Evolutionary conservation across 176 grass and related monocot genomes (phyloP), one percentile per base, ranked within the genome.

Genomic region (Triticum turgidum): DNA sequence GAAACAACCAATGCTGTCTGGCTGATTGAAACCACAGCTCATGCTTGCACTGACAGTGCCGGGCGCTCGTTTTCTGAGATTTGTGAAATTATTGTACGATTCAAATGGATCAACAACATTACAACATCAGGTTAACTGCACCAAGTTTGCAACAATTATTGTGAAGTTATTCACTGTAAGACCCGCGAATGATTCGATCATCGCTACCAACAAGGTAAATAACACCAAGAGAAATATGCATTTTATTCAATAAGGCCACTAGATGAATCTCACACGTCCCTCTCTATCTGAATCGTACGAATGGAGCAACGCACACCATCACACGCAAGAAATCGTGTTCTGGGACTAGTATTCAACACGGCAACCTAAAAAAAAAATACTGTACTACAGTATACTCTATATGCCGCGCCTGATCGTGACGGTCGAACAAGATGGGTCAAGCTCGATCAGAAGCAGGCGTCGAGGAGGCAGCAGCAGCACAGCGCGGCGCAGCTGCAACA

Each of bases 381-480:
- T 51, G 13, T 52, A 72, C 11, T 30, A 30, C 29, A 30, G 29
- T 30, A 30, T 30, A 30, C 29, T 30, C 29, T 30, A 73, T 34
- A 39, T 73, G 70, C 5, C 11, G n/a, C 41, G 41, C 41, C 11
- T 49, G 45, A 13, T 47, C 0, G 0, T 25, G 41, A 0, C 11
- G 39, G 69, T 25, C 0, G 70, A 74, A 3, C 6, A 49, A 22
- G 41, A 75, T 24, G 22, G 22, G 41, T 5, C 24, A 9, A 14
- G 10, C 1, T 51, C 22, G 41, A 52, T 76, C 74, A 77, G 74
- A 77, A 77, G 74, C 74, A 77, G 15, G 74, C 74, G 47, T 77
- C 74, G 47, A 77, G 27, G 27, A 77, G 74, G 47, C 74, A 77
- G 74, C 74, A 77, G 47, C 74, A 77, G 47, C 74, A 77, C 2